Conservation (phyloP, 2,329 filamentous ascomycete species). For the Colletotrichum liaoningense region DNA sequence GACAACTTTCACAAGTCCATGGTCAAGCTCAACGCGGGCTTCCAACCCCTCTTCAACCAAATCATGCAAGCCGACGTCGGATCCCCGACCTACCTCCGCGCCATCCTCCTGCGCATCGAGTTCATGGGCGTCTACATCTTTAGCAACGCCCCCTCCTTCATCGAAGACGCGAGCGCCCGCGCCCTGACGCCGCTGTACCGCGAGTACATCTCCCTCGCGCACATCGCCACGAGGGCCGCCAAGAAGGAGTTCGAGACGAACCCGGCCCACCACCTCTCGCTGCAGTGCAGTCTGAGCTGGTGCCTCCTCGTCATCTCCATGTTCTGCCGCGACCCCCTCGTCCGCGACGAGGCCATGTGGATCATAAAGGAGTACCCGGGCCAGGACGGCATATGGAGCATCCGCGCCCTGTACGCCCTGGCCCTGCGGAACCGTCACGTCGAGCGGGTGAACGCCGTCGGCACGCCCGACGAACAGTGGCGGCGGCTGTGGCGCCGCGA, state of each 20-base stretch:
- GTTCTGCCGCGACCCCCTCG: slow-evolving; percentile 46
- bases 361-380: slow-evolving; percentile 47
- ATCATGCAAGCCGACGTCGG: slow-evolving; percentile 42
- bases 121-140: slow-evolving; percentile 43
- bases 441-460: slow-evolving; percentile 42
- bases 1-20: slow-evolving; percentile 23
- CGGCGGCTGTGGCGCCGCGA: slow-evolving; percentile 46
- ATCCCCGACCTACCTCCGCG: slow-evolving; percentile 44
- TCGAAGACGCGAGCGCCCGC: slow-evolving; percentile 37
- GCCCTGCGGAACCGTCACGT: slow-evolving; percentile 42
- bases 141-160: slow-evolving; percentile 41
- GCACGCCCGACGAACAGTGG: slow-evolving; percentile 46
- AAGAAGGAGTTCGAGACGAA: slow-evolving; percentile 31
- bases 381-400: slow-evolving; percentile 48
- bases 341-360: slow-evolving; percentile 45
- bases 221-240: slow-evolving; percentile 40
- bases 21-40: slow-evolving; percentile 42
- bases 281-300: slow-evolving; percentile 45
- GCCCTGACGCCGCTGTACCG: slow-evolving; percentile 44
- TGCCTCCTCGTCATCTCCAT: slow-evolving; percentile 40
- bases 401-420: slow-evolving; percentile 42
- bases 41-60: slow-evolving; percentile 46
- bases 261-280: slow-evolving; percentile 40
- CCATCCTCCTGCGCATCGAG: slow-evolving; percentile 47
- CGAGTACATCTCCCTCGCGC: slow-evolving; percentile 47